phyloP scores from a whole-genome alignment of 2,329 filamentous ascomycete genomes.

The Taxawa tesnikishii region DNA sequence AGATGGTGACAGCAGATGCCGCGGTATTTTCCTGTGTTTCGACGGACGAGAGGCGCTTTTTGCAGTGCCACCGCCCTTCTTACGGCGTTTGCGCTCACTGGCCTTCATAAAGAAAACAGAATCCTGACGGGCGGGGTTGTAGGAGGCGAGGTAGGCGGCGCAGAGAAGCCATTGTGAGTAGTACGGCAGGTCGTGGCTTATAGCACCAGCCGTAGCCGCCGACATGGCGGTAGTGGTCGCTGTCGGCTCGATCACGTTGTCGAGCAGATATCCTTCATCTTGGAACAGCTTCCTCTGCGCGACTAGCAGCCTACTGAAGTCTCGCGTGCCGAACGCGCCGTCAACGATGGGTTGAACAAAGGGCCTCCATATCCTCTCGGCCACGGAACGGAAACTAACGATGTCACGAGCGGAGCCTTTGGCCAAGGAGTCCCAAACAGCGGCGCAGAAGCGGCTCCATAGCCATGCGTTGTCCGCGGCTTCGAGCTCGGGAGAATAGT shows the following conservation, averaged over 20 bases:
- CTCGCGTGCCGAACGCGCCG: slow-evolving; percentile 61
- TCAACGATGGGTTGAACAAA: slow-evolving; percentile 69
- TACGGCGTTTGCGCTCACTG: slow-evolving; percentile 37
- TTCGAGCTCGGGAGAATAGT: slow-evolving; percentile 34
- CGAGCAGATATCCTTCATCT: slow-evolving; percentile 57
- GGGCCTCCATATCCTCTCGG: slow-evolving; percentile 66
- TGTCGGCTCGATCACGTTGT: slow-evolving; percentile 17
- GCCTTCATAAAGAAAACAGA: slow-evolving; percentile 63
- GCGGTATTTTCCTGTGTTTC: slow-evolving; percentile 56
- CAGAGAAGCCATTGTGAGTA: slow-evolving; percentile 63
- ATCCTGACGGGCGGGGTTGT: slow-evolving; percentile 66
- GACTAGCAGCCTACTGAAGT: slow-evolving; percentile 76
- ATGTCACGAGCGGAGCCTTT: slow-evolving; percentile 72
- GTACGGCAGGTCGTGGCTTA: slow-evolving; percentile 47
- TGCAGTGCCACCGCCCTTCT: slow-evolving; percentile 37
- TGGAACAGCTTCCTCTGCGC: slow-evolving; percentile 58
- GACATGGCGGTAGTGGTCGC: not conserved
- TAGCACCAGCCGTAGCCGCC: slow-evolving; percentile 8
- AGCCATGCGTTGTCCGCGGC: slow-evolving; percentile 53
- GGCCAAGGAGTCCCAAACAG: slow-evolving; percentile 77
- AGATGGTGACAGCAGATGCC: slow-evolving; percentile 64
- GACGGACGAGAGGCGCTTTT: slow-evolving; percentile 15
- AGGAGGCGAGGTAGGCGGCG: slow-evolving; percentile 68
- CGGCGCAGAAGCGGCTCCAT: slow-evolving; percentile 69
- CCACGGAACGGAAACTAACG: slow-evolving; percentile 56